phyloP scores from a whole-genome alignment of 2,329 filamentous ascomycete genomes.

The Talaromyces sp. region DNA sequence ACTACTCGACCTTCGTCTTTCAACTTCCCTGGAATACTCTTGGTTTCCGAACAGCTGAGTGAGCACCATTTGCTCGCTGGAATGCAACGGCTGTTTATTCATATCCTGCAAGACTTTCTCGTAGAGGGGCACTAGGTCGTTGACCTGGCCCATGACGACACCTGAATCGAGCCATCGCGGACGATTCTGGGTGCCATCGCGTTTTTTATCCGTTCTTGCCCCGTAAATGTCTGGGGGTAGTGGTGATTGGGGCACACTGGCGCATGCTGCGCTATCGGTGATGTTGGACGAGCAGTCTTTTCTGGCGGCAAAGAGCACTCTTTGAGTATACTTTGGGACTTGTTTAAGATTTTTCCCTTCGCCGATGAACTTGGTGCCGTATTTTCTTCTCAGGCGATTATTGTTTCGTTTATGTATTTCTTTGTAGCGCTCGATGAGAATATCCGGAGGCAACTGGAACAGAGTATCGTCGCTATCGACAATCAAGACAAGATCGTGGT shows the following conservation, averaged over 20 bases:
- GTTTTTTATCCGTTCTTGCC: slow-evolving; percentile 37
- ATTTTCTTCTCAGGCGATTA: slow-evolving; percentile 45
- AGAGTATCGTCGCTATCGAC: slow-evolving; percentile 62
- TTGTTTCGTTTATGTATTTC: slow-evolving; percentile 52
- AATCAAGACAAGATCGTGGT: slow-evolving; percentile 60
- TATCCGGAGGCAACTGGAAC: slow-evolving; percentile 61
- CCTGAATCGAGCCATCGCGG: slow-evolving; percentile 48
- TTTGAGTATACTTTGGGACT: slow-evolving; percentile 46
- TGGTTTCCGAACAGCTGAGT: slow-evolving; percentile 51
- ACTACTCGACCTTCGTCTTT: slow-evolving; percentile 30
- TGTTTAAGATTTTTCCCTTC: slow-evolving; percentile 16
- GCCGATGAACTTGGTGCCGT: slow-evolving; percentile 36
- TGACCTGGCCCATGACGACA: slow-evolving; percentile 48
- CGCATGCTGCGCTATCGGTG: slow-evolving; percentile 46
- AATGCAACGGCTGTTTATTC: slow-evolving; percentile 26
- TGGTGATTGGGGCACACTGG: slow-evolving; percentile 48
- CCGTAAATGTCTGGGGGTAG: slow-evolving; percentile 49
- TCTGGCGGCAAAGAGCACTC: slow-evolving; percentile 53
- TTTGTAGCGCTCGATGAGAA: slow-evolving; percentile 61
- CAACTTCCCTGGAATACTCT: slow-evolving; percentile 46
- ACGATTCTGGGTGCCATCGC: slow-evolving; percentile 33
- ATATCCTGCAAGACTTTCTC: slow-evolving; percentile 38
- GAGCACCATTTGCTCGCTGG: slow-evolving; percentile 45
- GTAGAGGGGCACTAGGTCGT: slow-evolving; percentile 46
- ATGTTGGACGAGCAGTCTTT: slow-evolving; percentile 49